Percentiles rank a stretch among this genome's conserved stretches.
Evolutionary conservation across 1,284 basidiomycete genomes (phyloP).

Genomic region (Athelia psychrophila): DNA sequence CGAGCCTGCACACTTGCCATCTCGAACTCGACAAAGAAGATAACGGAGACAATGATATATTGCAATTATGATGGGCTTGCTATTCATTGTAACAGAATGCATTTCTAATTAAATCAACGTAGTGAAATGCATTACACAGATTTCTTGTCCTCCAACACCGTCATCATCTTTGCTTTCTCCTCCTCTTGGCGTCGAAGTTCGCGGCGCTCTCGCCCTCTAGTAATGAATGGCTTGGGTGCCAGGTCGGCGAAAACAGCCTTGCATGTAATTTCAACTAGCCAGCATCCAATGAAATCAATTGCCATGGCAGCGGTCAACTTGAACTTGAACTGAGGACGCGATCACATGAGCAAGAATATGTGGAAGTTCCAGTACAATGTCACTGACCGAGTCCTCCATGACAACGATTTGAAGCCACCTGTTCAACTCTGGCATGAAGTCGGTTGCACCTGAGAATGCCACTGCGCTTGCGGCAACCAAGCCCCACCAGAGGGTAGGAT

Average conservation of each 20-base stretch:
- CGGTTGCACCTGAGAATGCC: constrained; percentile 90
- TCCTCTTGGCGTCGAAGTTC: constrained; percentile 37
- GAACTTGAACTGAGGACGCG: constrained; percentile 73
- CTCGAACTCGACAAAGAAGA: no score
- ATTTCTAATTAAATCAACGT: no score
- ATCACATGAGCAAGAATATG: constrained; percentile 1
- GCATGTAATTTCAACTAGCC: constrained; percentile 78
- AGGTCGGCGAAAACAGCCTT: constrained; percentile 89
- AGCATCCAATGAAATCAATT: constrained; percentile 88
- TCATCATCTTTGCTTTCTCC: constrained; percentile 9
- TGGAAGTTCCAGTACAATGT: neutral
- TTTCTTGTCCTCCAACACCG: constrained; percentile 17
- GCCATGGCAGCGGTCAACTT: constrained; percentile 80
- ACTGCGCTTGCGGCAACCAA: constrained; percentile 84
- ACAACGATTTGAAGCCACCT: constrained; percentile 96
- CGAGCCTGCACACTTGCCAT: no score
- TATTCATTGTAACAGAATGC: no score
- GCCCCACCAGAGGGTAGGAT: constrained; percentile 88
- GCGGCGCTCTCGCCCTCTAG: constrained; percentile 76
- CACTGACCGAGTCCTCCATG: constrained; percentile 73
- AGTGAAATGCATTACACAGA: no score
- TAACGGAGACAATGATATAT: no score
- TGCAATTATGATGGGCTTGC: no score
- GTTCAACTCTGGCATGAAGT: constrained; percentile 95
- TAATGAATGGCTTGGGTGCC: constrained; percentile 84